Conservation (phyloP, 768 basidiomycete genomes). For the Hydnomerulius pinastri region DNA sequence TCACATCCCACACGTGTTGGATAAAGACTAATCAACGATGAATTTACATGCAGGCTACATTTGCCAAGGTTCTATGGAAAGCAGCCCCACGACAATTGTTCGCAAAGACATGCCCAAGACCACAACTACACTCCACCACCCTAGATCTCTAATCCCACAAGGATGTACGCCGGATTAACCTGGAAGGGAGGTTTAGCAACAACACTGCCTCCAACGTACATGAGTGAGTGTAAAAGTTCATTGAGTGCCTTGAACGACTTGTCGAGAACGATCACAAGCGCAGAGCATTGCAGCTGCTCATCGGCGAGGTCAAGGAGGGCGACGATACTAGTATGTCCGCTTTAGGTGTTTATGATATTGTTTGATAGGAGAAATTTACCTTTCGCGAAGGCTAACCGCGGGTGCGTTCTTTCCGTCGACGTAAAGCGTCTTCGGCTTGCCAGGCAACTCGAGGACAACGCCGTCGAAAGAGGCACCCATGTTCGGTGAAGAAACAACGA, state of each 20-base stretch:
- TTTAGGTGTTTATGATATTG: constrained; percentile 4
- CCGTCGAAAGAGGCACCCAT: constrained; percentile 74
- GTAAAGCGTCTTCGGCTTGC: constrained; percentile 73
- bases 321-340: constrained; percentile 64
- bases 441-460: constrained; percentile 73
- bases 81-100: constrained; percentile 27
- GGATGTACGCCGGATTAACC: constrained; percentile 74
- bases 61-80: constrained; percentile 9
- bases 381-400: constrained; percentile 79
- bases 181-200: constrained; percentile 80
- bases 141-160: constrained; percentile 85
- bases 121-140: constrained; percentile 1
- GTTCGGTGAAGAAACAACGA: constrained; percentile 69
- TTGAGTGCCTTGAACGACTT: constrained; percentile 69
- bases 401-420: constrained; percentile 84
- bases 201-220: constrained; percentile 90
- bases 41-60: background rate
- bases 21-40: background rate
- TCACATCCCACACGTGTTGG: background rate
- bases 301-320: constrained; percentile 87
- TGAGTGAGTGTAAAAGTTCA: constrained; percentile 80
- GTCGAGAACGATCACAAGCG: constrained; percentile 80
- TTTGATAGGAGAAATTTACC: constrained; percentile 43
- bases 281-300: constrained; percentile 75
- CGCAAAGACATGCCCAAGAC: constrained; percentile 31